A percentile compares a stretch with the other conserved stretches of the same genome.
These are phyloP conservation scores for Xylariaceae sp. DNA, from an alignment of 2,329 filamentous ascomycete genomes.

Conservation along the genomic window DNA sequence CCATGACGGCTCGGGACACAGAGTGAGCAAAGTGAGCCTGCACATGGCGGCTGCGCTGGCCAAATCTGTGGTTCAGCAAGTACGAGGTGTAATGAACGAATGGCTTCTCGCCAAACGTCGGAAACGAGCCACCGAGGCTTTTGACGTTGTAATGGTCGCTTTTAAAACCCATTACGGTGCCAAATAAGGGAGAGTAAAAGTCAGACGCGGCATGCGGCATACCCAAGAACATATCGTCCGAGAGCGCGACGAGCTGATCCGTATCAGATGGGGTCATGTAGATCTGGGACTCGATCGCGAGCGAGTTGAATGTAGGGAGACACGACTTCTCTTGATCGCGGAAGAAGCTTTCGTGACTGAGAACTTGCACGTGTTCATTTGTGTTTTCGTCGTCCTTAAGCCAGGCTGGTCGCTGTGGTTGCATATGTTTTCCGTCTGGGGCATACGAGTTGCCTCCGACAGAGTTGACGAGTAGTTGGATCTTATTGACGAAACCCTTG, in stretches of 20 bases:
- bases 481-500: slow-evolving; percentile 35
- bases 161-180: slow-evolving; percentile 38
- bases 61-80: slow-evolving; percentile 39
- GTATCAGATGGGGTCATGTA: slow-evolving; percentile 37
- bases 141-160: slow-evolving; percentile 34
- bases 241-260: slow-evolving; percentile 37
- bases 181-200: slow-evolving; percentile 39
- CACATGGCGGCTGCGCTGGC: slow-evolving; percentile 37
- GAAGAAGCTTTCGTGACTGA: slow-evolving; percentile 39
- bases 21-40: slow-evolving; percentile 40
- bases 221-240: slow-evolving; percentile 40
- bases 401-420: slow-evolving; percentile 33
- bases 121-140: slow-evolving; percentile 23
- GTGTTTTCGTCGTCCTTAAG: slow-evolving; percentile 30
- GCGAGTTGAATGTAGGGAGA: slow-evolving; percentile 40
- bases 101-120: slow-evolving; percentile 40
- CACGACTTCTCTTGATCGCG: slow-evolving; percentile 31
- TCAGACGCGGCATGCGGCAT: slow-evolving; percentile 37
- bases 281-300: slow-evolving; percentile 39
- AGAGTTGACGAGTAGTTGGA: slow-evolving; percentile 39
- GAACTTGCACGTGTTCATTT: slow-evolving; percentile 29
- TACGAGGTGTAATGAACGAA: slow-evolving; percentile 41
- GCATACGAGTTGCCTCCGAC: slow-evolving; percentile 25
- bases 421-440: slow-evolving; percentile 16
- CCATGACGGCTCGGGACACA: slow-evolving; percentile 33